Conservation (phyloP, 306 rosid species). For the Quercus glauca region DNA sequence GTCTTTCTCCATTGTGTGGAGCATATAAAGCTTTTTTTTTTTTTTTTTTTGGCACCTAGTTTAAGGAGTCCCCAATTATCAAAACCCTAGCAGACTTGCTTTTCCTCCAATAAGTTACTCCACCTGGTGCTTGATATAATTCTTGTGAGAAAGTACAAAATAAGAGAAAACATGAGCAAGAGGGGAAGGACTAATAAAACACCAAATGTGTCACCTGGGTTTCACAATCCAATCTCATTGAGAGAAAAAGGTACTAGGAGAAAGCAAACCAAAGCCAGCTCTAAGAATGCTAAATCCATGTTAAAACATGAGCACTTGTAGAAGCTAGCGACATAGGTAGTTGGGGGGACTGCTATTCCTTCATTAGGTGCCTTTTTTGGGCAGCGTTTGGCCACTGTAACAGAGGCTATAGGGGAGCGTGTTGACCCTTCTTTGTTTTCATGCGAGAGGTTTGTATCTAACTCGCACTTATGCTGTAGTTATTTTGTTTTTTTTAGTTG, state of each 20-base stretch:
- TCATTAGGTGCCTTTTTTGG: slow-evolving; percentile 71
- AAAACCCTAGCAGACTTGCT: too few relatives aligned
- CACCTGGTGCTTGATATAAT: too few relatives aligned
- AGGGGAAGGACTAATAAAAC: too few relatives aligned
- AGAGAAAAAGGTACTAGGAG: slow-evolving; percentile 45
- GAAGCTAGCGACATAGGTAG: slow-evolving; percentile 59
- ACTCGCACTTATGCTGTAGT: not conserved
- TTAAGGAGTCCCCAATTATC: too few relatives aligned
- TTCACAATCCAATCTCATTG: slow-evolving; percentile 36
- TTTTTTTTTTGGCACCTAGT: too few relatives aligned
- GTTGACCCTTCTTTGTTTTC: slow-evolving; percentile 52
- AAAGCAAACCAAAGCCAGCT: slow-evolving; percentile 34
- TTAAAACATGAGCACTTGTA: slow-evolving; percentile 58
- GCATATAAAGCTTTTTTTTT: too few relatives aligned
- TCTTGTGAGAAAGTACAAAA: too few relatives aligned
- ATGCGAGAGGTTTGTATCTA: slow-evolving; percentile 57
- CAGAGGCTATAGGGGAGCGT: slow-evolving; percentile 43
- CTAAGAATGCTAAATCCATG: slow-evolving; percentile 34
- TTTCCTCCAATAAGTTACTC: too few relatives aligned
- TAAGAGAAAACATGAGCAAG: too few relatives aligned
- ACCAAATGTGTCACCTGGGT: not conserved
- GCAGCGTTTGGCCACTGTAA: slow-evolving; percentile 42
- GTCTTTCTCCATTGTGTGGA: too few relatives aligned
- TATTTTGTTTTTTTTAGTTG: not conserved
- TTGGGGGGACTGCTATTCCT: slow-evolving; percentile 44